Evolutionary conservation across 1,284 basidiomycete species (phyloP).

Genomic region (Cutaneotrichosporon spelunceum): DNA sequence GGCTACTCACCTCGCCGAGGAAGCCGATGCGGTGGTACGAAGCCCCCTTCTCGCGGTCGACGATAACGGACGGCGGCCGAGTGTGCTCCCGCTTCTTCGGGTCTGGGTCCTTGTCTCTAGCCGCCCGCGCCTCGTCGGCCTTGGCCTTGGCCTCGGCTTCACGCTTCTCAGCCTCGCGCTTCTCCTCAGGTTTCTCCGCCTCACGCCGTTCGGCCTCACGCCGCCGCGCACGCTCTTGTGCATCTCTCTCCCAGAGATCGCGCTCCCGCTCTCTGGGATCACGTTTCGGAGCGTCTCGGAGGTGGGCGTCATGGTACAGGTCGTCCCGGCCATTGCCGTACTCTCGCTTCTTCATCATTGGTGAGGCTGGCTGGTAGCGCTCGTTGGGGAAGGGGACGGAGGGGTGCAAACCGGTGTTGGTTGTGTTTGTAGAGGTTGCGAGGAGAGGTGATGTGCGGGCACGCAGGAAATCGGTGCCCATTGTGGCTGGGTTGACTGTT

Average conservation of each 20-base stretch:
- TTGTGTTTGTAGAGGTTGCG: neutral
- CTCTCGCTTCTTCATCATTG: neutral
- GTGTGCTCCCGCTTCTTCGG: conserved; percentile 67
- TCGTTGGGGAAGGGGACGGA: conserved; percentile 4
- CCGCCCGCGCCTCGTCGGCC: neutral
- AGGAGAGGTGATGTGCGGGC: neutral
- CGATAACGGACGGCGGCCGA: conserved; percentile 73
- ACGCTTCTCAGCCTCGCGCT: neutral
- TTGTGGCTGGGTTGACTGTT: neutral
- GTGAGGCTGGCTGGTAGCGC: neutral
- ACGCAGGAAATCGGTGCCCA: conserved; percentile 1
- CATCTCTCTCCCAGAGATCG: neutral
- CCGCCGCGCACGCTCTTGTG: neutral
- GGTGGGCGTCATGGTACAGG: neutral
- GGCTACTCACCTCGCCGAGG: conserved; percentile 72
- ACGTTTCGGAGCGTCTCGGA: neutral
- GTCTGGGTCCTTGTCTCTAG: conserved; percentile 31
- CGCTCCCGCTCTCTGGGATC: neutral
- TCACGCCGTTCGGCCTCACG: neutral
- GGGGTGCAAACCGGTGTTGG: neutral
- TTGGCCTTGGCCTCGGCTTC: neutral
- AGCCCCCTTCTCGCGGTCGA: conserved; percentile 60
- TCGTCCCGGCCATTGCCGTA: neutral
- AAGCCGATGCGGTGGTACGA: conserved; percentile 71
- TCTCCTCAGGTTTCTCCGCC: no score